Evolutionary conservation across 805 yeast genomes (phyloP).

Genomic region (Kregervanrija fluxuum): DNA sequence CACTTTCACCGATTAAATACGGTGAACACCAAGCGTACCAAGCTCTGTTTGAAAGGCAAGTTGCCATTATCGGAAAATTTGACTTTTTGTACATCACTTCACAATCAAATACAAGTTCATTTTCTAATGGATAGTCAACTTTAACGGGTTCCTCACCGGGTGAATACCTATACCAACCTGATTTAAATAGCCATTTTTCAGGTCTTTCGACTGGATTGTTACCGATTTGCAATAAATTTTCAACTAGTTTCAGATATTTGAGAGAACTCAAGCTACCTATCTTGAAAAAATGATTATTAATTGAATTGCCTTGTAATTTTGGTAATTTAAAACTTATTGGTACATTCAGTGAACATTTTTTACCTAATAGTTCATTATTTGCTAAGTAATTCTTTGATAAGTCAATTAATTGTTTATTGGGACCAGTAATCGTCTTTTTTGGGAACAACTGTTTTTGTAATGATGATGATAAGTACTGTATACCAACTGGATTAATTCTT

Average conservation of each 20-base stretch:
- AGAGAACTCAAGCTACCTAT: conserved; percentile 54
- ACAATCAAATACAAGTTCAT: conserved; percentile 76
- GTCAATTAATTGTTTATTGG: conserved; percentile 28
- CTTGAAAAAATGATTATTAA: conserved; percentile 81
- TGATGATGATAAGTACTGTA: conserved; percentile 69
- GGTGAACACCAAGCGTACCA: conserved; percentile 98
- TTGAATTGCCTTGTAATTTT: conserved; percentile 54
- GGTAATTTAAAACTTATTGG: conserved; percentile 66
- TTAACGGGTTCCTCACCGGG: conserved; percentile 42
- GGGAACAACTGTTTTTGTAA: conserved; percentile 50
- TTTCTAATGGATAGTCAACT: conserved; percentile 67
- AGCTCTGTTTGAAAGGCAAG: conserved; percentile 67
- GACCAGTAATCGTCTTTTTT: conserved; percentile 22
- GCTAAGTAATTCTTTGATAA: conserved; percentile 55
- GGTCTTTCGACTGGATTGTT: conserved; percentile 35
- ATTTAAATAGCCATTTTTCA: conserved; percentile 41
- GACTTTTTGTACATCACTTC: conserved; percentile 77
- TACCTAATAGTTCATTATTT: conserved; percentile 65
- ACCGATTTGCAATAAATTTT: conserved; percentile 33
- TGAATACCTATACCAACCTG: conserved; percentile 82
- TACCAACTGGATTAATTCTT: conserved; percentile 68
- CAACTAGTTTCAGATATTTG: conserved; percentile 51
- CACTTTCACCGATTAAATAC: conserved; percentile 50
- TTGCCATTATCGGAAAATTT: conserved; percentile 70
- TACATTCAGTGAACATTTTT: conserved; percentile 51